Percentiles rank a stretch among this genome's conserved stretches.
phyloP scores from a whole-genome alignment of 805 yeast genomes.

The Tetrapisispora taiwanensis region DNA sequence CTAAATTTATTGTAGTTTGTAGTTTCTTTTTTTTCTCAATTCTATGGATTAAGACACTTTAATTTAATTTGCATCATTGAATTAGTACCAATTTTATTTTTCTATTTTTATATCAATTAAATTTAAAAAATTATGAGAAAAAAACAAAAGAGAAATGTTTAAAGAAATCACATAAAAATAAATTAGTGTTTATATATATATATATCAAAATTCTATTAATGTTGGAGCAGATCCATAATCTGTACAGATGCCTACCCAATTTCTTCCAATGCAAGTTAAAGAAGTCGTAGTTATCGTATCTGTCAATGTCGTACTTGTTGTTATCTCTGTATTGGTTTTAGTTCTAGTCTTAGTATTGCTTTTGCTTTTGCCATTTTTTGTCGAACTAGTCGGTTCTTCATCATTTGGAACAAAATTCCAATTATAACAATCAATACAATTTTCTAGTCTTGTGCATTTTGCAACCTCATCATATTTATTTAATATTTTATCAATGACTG shows the following conservation, averaged over 20 bases:
- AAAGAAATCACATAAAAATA: neutral
- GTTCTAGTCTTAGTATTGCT: slow-evolving; percentile 3
- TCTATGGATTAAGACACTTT: no score
- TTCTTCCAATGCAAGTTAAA: slow-evolving; percentile 26
- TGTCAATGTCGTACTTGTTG: slow-evolving; percentile 10
- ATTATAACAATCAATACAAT: slow-evolving; percentile 82
- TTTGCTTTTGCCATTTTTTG: slow-evolving; percentile 8
- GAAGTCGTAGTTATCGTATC: slow-evolving; percentile 15
- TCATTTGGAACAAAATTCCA: slow-evolving; percentile 63
- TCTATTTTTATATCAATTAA: no score
- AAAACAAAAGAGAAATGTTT: neutral
- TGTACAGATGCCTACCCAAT: slow-evolving; percentile 29
- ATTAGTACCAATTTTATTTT: no score
- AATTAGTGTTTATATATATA: no score
- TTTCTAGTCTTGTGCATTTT: slow-evolving; percentile 59
- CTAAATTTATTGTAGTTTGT: no score
- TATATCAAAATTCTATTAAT: no score
- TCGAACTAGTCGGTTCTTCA: slow-evolving; percentile 17
- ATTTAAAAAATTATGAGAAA: no score
- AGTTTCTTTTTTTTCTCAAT: no score
- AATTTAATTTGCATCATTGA: no score
- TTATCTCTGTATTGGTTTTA: slow-evolving; percentile 2
- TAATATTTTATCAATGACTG: slow-evolving; percentile 77
- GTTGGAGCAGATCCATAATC: slow-evolving; percentile 8
- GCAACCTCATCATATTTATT: slow-evolving; percentile 69